These are phyloP conservation scores for Polytrichum formosum DNA, from an alignment of 225 moss, liverwort and hornwort genomes.

Conservation along the genomic window DNA sequence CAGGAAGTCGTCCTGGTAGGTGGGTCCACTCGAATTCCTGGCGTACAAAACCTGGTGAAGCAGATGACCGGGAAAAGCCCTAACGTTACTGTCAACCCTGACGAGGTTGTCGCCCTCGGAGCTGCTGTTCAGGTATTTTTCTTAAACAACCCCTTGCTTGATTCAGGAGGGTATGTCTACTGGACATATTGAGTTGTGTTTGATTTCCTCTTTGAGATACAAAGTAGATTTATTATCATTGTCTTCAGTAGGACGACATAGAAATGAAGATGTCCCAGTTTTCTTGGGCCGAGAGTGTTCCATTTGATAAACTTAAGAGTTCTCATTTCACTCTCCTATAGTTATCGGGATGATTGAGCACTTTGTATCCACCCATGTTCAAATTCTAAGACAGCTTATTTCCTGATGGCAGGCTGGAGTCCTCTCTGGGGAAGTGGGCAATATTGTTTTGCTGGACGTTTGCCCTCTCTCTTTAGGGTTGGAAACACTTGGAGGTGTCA, in stretches of 20 bases:
- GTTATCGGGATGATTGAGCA: too few species aligned
- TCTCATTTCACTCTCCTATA: background rate
- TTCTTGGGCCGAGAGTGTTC: too few species aligned
- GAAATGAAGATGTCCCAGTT: too few species aligned
- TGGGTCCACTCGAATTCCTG: conserved; percentile 91
- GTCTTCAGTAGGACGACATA: too few species aligned
- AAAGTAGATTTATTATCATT: background rate
- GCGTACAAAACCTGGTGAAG: conserved; percentile 76
- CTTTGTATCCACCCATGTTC: too few species aligned
- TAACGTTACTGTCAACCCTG: conserved; percentile 84
- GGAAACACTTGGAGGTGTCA: conserved; percentile 75
- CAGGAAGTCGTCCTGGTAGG: conserved; percentile 93
- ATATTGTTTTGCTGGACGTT: conserved; percentile 75
- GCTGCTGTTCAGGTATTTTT: conserved; percentile 76
- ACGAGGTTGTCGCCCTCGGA: conserved; percentile 92
- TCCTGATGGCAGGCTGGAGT: conserved; percentile 54
- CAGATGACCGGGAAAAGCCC: conserved; percentile 75
- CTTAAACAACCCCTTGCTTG: too few species aligned
- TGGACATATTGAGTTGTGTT: background rate
- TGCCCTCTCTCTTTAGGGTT: conserved; percentile 70
- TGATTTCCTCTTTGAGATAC: background rate
- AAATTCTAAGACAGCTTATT: background rate
- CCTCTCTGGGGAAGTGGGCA: conserved; percentile 68
- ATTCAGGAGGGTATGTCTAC: too few species aligned
- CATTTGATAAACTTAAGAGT: background rate